Percentiles rank a stretch among this genome's conserved stretches.
phyloP scores from a whole-genome alignment of 2,329 filamentous ascomycete genomes.

The Colletotrichum spaethianum region DNA sequence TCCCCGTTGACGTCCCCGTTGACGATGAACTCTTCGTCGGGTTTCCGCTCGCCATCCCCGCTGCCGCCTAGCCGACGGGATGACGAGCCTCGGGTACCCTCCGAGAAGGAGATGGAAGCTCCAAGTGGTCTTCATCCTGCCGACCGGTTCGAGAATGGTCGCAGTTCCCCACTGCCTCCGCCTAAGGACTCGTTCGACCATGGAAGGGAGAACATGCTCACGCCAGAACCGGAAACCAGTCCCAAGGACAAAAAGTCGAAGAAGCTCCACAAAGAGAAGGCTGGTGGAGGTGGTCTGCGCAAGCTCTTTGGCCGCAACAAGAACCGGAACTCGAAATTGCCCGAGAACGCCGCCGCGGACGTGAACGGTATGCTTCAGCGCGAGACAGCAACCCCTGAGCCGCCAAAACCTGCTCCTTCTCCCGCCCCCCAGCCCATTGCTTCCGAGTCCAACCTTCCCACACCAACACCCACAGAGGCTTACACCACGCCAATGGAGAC shows the following conservation, averaged over 20 bases:
- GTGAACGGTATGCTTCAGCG: constrained; percentile 65
- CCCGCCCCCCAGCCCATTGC: constrained; percentile 41
- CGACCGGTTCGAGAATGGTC: constrained; percentile 51
- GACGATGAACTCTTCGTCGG: constrained; percentile 43
- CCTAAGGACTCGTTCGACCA: constrained; percentile 53
- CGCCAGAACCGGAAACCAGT: constrained; percentile 58
- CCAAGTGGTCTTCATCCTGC: constrained; percentile 54
- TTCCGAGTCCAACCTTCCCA: constrained; percentile 41
- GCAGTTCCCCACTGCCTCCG: constrained; percentile 57
- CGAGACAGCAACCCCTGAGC: constrained; percentile 46
- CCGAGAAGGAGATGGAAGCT: constrained; percentile 56
- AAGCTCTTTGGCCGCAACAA: constrained; percentile 78
- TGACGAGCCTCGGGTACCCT: constrained; percentile 45
- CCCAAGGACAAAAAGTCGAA: constrained; percentile 63
- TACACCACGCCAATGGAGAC: constrained; percentile 40
- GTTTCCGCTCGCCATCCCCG: constrained; percentile 20
- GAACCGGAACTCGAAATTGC: constrained; percentile 70
- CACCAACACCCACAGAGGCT: constrained; percentile 40
- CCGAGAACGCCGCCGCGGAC: constrained; percentile 67
- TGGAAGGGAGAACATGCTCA: constrained; percentile 54
- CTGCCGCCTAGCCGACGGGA: constrained; percentile 27
- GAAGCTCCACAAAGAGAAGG: constrained; percentile 70
- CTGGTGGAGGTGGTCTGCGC: constrained; percentile 65
- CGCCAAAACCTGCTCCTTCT: constrained; percentile 44
- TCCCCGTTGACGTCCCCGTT: constrained; percentile 46